phyloP scores from a whole-genome alignment of 2,329 filamentous ascomycete species.

The Trichoderma aggressivum region DNA sequence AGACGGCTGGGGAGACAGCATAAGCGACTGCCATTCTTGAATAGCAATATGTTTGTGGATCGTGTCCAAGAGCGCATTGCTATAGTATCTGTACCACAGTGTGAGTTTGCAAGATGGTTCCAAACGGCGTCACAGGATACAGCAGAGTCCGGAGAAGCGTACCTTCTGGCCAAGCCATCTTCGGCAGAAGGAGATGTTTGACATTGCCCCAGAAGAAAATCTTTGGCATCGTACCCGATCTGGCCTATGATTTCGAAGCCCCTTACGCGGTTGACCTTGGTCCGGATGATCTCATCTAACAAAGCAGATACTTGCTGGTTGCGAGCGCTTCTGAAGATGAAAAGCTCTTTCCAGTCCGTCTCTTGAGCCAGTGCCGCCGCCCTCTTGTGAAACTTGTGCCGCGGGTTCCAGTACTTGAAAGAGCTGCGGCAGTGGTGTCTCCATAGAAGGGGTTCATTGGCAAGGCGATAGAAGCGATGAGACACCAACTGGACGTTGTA shows the following conservation, averaged over 20 bases:
- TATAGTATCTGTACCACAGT: constrained; percentile 63
- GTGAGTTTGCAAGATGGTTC: neutral
- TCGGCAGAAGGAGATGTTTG: constrained; percentile 56
- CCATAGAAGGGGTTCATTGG: constrained; percentile 76
- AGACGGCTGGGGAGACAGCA: constrained; percentile 22
- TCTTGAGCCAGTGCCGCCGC: constrained; percentile 49
- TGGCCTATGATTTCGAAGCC: constrained; percentile 68
- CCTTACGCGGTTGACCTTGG: constrained; percentile 65
- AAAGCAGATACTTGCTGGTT: constrained; percentile 51
- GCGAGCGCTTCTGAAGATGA: constrained; percentile 51
- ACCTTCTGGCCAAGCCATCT: constrained; percentile 74
- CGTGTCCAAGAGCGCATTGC: constrained; percentile 68
- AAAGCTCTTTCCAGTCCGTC: constrained; percentile 73
- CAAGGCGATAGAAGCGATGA: constrained; percentile 60
- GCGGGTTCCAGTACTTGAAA: constrained; percentile 73
- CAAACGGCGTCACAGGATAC: neutral
- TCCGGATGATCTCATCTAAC: constrained; percentile 67
- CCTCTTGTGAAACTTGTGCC: constrained; percentile 59
- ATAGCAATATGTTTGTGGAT: constrained; percentile 80
- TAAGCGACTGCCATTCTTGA: constrained; percentile 63
- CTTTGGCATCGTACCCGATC: constrained; percentile 84
- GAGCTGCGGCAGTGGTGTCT: constrained; percentile 64
- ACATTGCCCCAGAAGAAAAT: constrained; percentile 69
- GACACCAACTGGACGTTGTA: constrained; percentile 52
- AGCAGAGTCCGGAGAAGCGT: constrained; percentile 17